These are phyloP conservation scores for Inonotus obliquus DNA, from an alignment of 1,284 basidiomycete species.

Conservation along the genomic window DNA sequence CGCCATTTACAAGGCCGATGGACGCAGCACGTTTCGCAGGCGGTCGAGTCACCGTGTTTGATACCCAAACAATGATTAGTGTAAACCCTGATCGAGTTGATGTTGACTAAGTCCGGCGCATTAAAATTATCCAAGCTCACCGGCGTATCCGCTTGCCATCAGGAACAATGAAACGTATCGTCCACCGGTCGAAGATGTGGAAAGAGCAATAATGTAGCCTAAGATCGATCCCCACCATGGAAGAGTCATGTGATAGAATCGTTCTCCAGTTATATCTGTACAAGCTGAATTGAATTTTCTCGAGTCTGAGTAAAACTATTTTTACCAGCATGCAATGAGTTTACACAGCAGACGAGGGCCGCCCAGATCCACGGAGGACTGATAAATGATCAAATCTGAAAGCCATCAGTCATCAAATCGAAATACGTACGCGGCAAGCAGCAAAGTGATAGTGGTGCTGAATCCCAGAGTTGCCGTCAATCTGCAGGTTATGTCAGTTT, in stretches of 20 bases:
- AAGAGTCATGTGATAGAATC: conserved; percentile 31
- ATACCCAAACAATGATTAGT: conserved; percentile 34
- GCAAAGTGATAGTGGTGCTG: conserved; percentile 23
- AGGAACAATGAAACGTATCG: conserved; percentile 28
- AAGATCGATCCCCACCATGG: conserved; percentile 21
- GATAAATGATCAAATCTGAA: not conserved
- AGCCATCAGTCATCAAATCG: conserved; percentile 1
- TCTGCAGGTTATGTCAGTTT: not conserved
- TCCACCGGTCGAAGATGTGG: conserved; percentile 22
- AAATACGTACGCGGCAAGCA: conserved; percentile 33
- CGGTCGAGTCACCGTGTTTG: conserved; percentile 26
- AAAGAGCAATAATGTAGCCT: conserved; percentile 26
- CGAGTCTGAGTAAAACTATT: not conserved
- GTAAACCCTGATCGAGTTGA: conserved; percentile 34
- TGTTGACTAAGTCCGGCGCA: not conserved
- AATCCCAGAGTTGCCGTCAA: not conserved
- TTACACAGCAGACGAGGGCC: conserved; percentile 28
- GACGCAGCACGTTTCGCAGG: conserved; percentile 26
- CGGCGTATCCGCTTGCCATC: conserved; percentile 21
- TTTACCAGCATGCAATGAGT: conserved; percentile 35
- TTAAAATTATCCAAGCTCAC: not conserved
- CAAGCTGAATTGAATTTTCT: conserved; percentile 6
- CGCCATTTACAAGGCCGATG: conserved; percentile 24
- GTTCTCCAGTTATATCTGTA: conserved; percentile 21
- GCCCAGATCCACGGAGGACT: conserved; percentile 28